Evolutionary conservation across 139 green algal genomes (phyloP).

Genomic region (Pleodorina starrii): DNA sequence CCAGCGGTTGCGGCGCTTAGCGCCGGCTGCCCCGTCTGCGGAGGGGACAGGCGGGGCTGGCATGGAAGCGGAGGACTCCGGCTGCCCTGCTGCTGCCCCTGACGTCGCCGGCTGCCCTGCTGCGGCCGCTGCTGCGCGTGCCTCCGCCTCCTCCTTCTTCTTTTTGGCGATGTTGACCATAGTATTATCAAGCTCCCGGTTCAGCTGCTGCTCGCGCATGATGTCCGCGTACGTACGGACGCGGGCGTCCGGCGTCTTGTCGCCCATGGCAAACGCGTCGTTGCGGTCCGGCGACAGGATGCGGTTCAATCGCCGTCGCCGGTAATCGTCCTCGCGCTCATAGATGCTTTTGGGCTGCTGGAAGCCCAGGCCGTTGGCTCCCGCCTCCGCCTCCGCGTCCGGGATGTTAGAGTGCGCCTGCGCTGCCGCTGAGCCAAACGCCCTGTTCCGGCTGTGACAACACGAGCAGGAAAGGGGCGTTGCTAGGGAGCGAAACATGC

Average conservation of each 20-base stretch:
- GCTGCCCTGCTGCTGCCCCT: constrained; percentile 31
- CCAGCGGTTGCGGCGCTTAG: constrained; percentile 89
- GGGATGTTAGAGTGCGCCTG: constrained; percentile 44
- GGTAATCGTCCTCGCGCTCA: constrained; percentile 95
- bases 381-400: constrained; percentile 37
- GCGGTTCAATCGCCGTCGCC: constrained; percentile 81
- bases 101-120: constrained; percentile 48
- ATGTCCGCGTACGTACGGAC: constrained; percentile 93
- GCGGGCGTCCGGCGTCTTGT: constrained; percentile 85
- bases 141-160: constrained; percentile 76
- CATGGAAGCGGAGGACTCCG: constrained; percentile 32
- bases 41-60: constrained; percentile 52
- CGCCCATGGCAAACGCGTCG: constrained; percentile 92
- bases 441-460: not conserved
- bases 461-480: not conserved
- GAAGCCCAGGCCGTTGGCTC: constrained; percentile 21
- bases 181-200: constrained; percentile 94
- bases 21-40: constrained; percentile 39
- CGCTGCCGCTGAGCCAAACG: not conserved
- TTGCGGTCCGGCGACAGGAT: constrained; percentile 92
- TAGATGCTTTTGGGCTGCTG: constrained; percentile 75
- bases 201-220: constrained; percentile 87
- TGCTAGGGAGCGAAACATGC: not conserved
- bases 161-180: constrained; percentile 92
- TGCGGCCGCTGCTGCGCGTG: constrained; percentile 38